These are phyloP conservation scores for Blastobotrys serpentis DNA, from an alignment of 1,139 yeast genomes.

Conservation along the genomic window DNA sequence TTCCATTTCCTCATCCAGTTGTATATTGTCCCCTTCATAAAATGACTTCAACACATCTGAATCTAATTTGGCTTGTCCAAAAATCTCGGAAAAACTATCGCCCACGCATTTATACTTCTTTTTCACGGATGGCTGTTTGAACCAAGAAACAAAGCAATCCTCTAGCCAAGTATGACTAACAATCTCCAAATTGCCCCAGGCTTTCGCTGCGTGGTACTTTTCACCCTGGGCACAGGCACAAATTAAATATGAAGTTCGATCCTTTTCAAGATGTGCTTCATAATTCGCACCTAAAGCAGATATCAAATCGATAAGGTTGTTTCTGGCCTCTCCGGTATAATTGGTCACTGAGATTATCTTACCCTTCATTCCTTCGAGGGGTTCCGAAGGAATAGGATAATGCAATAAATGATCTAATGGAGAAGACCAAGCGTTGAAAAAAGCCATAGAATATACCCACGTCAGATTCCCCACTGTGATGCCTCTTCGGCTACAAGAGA, in stretches of 20 bases:
- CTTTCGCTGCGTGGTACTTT: slow-evolving; percentile 69
- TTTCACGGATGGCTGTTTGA: slow-evolving; percentile 45
- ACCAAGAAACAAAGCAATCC: slow-evolving; percentile 67
- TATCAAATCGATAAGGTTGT: slow-evolving; percentile 65
- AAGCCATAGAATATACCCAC: slow-evolving; percentile 72
- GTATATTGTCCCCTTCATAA: slow-evolving; percentile 32
- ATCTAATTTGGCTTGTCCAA: slow-evolving; percentile 54
- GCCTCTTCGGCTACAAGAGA: slow-evolving; percentile 38
- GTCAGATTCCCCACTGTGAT: slow-evolving; percentile 60
- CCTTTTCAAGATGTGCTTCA: slow-evolving; percentile 63
- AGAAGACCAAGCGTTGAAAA: slow-evolving; percentile 53
- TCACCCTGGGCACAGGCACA: slow-evolving; percentile 68
- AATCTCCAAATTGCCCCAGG: slow-evolving; percentile 54
- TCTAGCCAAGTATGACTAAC: slow-evolving; percentile 92
- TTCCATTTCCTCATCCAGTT: slow-evolving; percentile 4
- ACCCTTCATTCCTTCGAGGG: slow-evolving; percentile 53
- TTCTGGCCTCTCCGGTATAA: slow-evolving; percentile 80
- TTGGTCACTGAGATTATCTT: slow-evolving; percentile 68
- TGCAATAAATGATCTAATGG: slow-evolving; percentile 64
- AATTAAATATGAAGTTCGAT: slow-evolving; percentile 56
- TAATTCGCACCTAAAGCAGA: slow-evolving; percentile 72
- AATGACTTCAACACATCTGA: slow-evolving; percentile 45
- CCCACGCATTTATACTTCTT: slow-evolving; percentile 52
- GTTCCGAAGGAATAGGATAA: slow-evolving; percentile 62
- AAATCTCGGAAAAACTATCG: slow-evolving; percentile 42